Percentiles rank a stretch among this genome's conserved stretches.
phyloP scores from a whole-genome alignment of 108 stramenopile species.

The Skeletonema grethae region DNA sequence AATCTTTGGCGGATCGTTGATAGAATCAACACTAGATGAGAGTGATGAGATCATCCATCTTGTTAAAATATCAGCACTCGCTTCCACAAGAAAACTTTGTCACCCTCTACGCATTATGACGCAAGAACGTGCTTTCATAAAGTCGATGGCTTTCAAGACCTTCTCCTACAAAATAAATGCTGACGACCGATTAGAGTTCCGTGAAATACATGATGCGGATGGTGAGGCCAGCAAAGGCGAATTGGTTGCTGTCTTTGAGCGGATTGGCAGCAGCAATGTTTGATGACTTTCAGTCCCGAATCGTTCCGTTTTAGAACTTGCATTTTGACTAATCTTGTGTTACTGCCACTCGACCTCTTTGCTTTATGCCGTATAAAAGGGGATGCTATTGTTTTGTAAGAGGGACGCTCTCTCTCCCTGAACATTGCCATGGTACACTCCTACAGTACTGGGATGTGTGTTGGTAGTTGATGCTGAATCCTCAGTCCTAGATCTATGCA shows the following conservation, averaged over 20 bases:
- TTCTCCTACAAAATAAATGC: neutral
- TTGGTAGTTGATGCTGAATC: neutral
- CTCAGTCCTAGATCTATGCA: neutral
- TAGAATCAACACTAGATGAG: neutral
- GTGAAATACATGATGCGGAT: neutral
- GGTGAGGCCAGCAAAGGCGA: neutral
- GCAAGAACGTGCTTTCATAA: neutral
- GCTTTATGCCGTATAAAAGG: neutral
- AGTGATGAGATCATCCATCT: neutral
- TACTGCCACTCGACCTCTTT: too few species aligned
- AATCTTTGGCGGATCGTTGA: neutral
- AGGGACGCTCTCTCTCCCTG: neutral
- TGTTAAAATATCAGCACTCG: neutral
- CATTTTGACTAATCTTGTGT: neutral
- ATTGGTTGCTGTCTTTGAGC: neutral
- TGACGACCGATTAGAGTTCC: neutral
- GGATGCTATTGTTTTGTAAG: neutral
- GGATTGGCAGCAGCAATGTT: neutral
- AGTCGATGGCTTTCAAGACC: neutral
- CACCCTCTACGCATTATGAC: neutral
- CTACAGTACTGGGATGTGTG: neutral
- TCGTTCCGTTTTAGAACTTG: neutral
- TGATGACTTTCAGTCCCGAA: neutral
- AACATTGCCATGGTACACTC: neutral
- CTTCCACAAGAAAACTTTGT: neutral